phyloP scores from a whole-genome alignment of 495 filamentous ascomycete genomes.

The Letharia lupina region DNA sequence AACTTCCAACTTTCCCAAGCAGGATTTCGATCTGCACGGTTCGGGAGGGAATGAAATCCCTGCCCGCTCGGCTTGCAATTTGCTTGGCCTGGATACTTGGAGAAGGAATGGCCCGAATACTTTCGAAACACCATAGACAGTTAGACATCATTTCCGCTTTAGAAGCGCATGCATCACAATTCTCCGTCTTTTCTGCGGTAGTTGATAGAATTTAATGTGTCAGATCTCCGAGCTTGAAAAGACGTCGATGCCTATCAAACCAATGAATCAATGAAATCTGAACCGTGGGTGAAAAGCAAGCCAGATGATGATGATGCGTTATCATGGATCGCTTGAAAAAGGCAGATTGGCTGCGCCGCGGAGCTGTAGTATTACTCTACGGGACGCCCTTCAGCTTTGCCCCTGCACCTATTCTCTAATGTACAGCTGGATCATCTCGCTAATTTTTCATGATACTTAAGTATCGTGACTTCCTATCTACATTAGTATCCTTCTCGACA shows the following conservation, averaged over 20 bases:
- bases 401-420: background rate
- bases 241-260: background rate
- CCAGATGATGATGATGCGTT: background rate
- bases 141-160: background rate
- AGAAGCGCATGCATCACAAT: background rate
- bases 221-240: background rate
- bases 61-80: slow-evolving; percentile 5
- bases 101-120: background rate
- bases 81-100: background rate
- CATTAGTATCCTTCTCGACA: background rate
- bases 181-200: background rate
- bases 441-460: too few relatives aligned
- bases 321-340: background rate
- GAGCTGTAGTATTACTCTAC: background rate
- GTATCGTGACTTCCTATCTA: background rate
- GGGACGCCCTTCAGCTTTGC: background rate
- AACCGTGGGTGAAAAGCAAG: background rate
- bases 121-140: background rate
- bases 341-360: background rate
- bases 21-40: slow-evolving; percentile 5
- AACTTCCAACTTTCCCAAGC: too few relatives aligned
- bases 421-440: too few relatives aligned
- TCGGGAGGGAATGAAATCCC: slow-evolving; percentile 7
- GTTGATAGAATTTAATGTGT: background rate
- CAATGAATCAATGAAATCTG: background rate